Evolutionary conservation across 2,329 filamentous ascomycete genomes (phyloP).

Genomic region (Fusarium coicis): DNA sequence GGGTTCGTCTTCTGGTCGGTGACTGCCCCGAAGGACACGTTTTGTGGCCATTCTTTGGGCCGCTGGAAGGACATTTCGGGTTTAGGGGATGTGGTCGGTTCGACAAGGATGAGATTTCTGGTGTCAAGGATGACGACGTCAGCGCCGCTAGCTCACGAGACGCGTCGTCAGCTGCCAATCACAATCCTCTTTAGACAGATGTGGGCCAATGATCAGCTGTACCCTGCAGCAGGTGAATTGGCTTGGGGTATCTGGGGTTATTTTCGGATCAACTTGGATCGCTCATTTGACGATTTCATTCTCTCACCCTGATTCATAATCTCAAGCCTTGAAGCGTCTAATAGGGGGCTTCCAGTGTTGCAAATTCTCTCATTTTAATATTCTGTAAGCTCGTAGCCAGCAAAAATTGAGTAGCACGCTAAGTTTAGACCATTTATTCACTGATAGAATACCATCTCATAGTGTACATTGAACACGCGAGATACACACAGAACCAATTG

Average conservation of each 20-base stretch:
- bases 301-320: fast-evolving
- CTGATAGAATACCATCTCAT: too few relatives aligned
- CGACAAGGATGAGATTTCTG: not conserved
- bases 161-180: constrained; percentile 11
- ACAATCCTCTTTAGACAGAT: fast-evolving
- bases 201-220: not conserved
- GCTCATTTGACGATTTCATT: not conserved
- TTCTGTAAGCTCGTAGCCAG: fast-evolving
- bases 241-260: not conserved
- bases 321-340: not conserved
- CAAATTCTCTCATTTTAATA: fast-evolving
- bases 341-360: not conserved
- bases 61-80: not conserved
- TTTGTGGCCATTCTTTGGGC: not conserved
- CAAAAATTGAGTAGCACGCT: fast-evolving
- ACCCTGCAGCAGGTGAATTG: not conserved
- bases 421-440: fast-evolving
- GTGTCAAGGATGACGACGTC: not conserved
- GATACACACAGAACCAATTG: fast-evolving
- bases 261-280: fast-evolving
- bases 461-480: not conserved
- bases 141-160: not conserved
- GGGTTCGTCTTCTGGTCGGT: fast-evolving
- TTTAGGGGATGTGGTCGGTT: not conserved
- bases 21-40: not conserved